phyloP scores from a whole-genome alignment of 1,284 basidiomycete genomes.

The Cryptococcus sp. region DNA sequence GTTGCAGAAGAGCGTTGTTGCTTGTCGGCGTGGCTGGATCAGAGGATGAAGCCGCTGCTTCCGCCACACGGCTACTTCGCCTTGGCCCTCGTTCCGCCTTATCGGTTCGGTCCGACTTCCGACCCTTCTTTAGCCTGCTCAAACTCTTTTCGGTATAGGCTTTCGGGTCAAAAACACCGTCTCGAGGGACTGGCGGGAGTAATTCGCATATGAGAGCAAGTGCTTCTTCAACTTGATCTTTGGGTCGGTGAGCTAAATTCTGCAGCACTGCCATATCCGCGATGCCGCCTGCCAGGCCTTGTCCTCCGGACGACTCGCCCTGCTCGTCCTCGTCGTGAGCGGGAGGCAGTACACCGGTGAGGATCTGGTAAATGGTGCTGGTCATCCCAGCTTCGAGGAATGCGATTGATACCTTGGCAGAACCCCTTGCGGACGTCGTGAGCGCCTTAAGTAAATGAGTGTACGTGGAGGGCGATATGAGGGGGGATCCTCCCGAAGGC shows the following conservation, averaged over 20 bases:
- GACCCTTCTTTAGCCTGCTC: constrained; percentile 44
- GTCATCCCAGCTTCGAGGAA: constrained; percentile 88
- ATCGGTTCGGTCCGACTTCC: constrained; percentile 24
- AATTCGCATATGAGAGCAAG: constrained; percentile 83
- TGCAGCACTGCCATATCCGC: constrained; percentile 98
- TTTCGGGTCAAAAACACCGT: constrained; percentile 91
- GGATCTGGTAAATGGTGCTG: constrained; percentile 85
- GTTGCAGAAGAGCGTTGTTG: constrained; percentile 8
- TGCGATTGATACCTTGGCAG: constrained; percentile 78
- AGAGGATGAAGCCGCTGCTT: constrained; percentile 13
- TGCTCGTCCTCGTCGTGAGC: constrained; percentile 62
- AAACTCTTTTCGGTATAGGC: constrained; percentile 85
- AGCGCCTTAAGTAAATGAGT: constrained; percentile 83
- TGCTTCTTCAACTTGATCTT: constrained; percentile 93
- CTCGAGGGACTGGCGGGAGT: constrained; percentile 80
- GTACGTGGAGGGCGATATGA: constrained; percentile 81
- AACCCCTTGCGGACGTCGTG: constrained; percentile 79
- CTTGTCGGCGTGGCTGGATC: constrained; percentile 28
- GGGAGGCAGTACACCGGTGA: constrained; percentile 85
- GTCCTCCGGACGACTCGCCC: constrained; percentile 60
- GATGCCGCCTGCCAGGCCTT: constrained; percentile 77
- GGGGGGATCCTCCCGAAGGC: constrained; percentile 79
- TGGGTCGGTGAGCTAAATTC: constrained; percentile 91
- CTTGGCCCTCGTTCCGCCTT: constrained; percentile 14
- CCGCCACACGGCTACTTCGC: constrained; percentile 23